A percentile compares a stretch with the other conserved stretches of the same genome.
phyloP scores from a whole-genome alignment of 352 stramenopile species.

The Thraustotheca clavata region DNA sequence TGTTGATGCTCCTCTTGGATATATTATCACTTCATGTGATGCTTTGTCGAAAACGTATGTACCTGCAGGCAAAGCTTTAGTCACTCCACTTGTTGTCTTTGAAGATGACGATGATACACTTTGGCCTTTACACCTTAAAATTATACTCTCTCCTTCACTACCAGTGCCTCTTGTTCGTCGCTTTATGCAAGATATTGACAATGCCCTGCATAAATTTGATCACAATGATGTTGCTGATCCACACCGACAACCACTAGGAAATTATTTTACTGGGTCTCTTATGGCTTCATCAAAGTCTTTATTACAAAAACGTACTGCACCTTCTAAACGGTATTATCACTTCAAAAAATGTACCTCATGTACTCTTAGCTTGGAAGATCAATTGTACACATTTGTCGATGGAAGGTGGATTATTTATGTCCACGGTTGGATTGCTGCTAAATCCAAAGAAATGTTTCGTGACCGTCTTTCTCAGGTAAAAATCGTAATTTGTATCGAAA shows the following conservation, averaged over 20 bases:
- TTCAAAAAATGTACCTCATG: background rate
- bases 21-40: slow-evolving; percentile 11
- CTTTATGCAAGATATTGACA: slow-evolving; percentile 9
- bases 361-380: background rate
- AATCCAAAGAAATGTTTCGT: background rate
- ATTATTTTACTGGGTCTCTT: too few relatives aligned
- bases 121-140: slow-evolving; percentile 8
- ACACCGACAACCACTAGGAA: background rate
- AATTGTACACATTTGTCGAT: background rate
- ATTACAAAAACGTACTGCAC: background rate
- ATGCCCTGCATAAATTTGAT: background rate
- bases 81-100: slow-evolving; percentile 7
- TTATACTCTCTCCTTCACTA: background rate
- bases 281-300: background rate
- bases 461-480: background rate
- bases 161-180: background rate
- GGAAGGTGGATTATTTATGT: slow-evolving; percentile 11
- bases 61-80: slow-evolving; percentile 6
- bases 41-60: slow-evolving; percentile 16
- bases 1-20: slow-evolving; percentile 5
- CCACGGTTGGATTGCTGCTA: background rate
- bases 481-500: background rate
- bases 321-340: background rate
- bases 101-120: background rate
- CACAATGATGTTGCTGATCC: background rate